These are phyloP conservation scores for Ganoderma resinaceum DNA, from an alignment of 1,284 basidiomycete species.

Conservation along the genomic window DNA sequence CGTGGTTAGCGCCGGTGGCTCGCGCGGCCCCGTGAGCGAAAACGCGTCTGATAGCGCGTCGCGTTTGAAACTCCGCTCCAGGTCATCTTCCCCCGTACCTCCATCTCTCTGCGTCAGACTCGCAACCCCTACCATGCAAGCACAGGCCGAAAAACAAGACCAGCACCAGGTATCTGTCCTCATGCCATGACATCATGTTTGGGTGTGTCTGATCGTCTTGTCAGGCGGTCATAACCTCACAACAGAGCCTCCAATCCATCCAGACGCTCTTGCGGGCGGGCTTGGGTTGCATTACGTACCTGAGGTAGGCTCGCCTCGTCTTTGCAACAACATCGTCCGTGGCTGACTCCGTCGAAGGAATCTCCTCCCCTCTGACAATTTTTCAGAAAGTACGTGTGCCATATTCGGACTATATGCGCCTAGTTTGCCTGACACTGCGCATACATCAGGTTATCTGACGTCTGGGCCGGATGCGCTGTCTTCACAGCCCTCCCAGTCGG, in stretches of 20 bases:
- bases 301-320: conserved; percentile 54
- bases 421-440: conserved; percentile 16
- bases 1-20: conserved; percentile 7
- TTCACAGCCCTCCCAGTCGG: conserved; percentile 45
- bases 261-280: conserved; percentile 77
- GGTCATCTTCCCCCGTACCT: not conserved
- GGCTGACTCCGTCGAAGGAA: conserved; percentile 50
- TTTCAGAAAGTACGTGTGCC: conserved; percentile 73
- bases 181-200: not conserved
- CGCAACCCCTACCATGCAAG: conserved; percentile 40
- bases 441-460: conserved; percentile 57
- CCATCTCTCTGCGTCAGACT: conserved; percentile 11
- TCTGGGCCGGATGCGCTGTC: conserved; percentile 52
- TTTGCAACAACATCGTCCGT: not conserved
- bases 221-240: conserved; percentile 57
- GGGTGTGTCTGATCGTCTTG: not conserved
- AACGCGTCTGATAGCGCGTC: conserved; percentile 34
- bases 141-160: conserved; percentile 36
- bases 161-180: conserved; percentile 33
- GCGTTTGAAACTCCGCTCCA: conserved; percentile 31
- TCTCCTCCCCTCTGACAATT: conserved; percentile 81
- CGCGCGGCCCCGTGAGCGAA: conserved; percentile 30
- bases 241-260: conserved; percentile 70
- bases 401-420: conserved; percentile 20
- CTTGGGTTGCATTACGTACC: conserved; percentile 78